phyloP scores from a whole-genome alignment of 768 basidiomycete species.

The Cystoderma amianthinum region DNA sequence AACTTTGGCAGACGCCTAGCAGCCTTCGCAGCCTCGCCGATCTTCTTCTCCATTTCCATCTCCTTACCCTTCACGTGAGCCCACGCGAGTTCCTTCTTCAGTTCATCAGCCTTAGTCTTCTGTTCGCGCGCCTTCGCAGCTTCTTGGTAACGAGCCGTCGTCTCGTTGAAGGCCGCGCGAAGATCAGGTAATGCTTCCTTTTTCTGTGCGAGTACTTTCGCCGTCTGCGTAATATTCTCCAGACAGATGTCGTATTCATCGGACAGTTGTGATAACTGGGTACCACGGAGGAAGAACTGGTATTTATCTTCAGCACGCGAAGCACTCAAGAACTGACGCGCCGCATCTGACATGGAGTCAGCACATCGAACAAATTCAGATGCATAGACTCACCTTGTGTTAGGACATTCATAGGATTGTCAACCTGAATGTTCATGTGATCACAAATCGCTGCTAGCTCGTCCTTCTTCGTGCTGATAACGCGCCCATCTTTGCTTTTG shows the following conservation, averaged over 20 bases:
- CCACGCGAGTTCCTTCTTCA: conserved; percentile 86
- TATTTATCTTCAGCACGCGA: conserved; percentile 84
- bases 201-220: conserved; percentile 62
- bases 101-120: conserved; percentile 55
- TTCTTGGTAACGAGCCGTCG: conserved; percentile 56
- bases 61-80: conserved; percentile 72
- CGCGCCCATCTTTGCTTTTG: conserved; percentile 54
- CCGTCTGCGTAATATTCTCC: conserved; percentile 65
- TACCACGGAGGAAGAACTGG: conserved; percentile 95
- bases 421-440: conserved; percentile 95
- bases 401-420: conserved; percentile 92
- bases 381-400: conserved; percentile 56
- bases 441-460: conserved; percentile 87
- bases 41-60: conserved; percentile 37
- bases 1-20: conserved; percentile 29
- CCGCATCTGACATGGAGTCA: conserved; percentile 59
- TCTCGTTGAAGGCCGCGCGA: conserved; percentile 47
- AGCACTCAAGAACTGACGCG: conserved; percentile 79
- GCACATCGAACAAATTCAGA: too few species aligned
- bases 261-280: conserved; percentile 80
- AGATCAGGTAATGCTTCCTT: conserved; percentile 76
- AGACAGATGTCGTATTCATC: conserved; percentile 80
- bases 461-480: conserved; percentile 71
- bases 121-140: conserved; percentile 71
- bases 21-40: conserved; percentile 26